phyloP scores from a whole-genome alignment of 345 rosid genomes.

The Chamaenerion angustifolium region DNA sequence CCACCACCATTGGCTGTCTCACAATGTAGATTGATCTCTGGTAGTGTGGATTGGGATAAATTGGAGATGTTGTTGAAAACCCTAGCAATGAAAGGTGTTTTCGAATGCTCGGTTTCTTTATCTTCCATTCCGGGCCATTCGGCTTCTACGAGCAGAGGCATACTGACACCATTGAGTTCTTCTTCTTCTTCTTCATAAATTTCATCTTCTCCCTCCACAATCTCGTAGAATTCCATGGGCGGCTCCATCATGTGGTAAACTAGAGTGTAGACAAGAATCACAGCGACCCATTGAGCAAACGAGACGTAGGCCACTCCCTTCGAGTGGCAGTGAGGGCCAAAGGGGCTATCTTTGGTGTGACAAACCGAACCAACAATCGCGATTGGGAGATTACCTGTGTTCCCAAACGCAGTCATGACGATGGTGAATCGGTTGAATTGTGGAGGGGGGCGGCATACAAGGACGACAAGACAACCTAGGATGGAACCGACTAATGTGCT shows the following conservation, averaged over 20 bases:
- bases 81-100: conserved; percentile 68
- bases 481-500: conserved; percentile 51
- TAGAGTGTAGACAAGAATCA: conserved; percentile 82
- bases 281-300: conserved; percentile 79
- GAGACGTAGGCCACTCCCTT: conserved; percentile 83
- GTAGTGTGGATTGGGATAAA: conserved; percentile 30
- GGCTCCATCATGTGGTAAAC: conserved; percentile 99
- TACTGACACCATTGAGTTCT: conserved; percentile 25
- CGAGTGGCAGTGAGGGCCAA: conserved; percentile 59
- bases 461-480: conserved; percentile 57
- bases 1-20: conserved; percentile 12
- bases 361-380: conserved; percentile 80
- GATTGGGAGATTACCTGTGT: conserved; percentile 63
- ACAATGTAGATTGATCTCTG: conserved; percentile 35
- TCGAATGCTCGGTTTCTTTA: conserved; percentile 68
- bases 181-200: conserved; percentile 26
- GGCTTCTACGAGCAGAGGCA: conserved; percentile 69
- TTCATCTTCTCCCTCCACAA: conserved; percentile 54
- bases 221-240: conserved; percentile 62
- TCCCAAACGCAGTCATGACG: conserved; percentile 82
- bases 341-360: conserved; percentile 47
- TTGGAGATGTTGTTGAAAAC: conserved; percentile 40
- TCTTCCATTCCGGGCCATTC: conserved; percentile 97
- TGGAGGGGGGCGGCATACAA: conserved; percentile 67
- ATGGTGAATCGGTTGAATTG: conserved; percentile 61